A percentile compares a stretch with the other conserved stretches of the same genome.
These are phyloP conservation scores for Moniliella sp. DNA, from an alignment of 1,284 basidiomycete species.

Conservation along the genomic window DNA sequence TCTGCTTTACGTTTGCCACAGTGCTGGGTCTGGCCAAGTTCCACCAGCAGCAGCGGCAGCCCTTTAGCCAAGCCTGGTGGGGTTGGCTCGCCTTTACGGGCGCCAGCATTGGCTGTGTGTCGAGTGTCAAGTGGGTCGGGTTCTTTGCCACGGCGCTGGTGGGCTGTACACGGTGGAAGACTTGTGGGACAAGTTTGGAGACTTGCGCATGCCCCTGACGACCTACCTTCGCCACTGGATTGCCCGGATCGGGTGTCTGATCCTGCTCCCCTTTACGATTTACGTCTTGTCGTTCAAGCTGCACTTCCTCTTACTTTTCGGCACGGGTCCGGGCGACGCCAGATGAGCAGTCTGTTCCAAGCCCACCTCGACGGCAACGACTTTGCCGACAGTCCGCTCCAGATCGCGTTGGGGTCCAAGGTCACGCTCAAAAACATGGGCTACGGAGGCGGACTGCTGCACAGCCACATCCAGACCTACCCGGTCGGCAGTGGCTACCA, in stretches of 20 bases:
- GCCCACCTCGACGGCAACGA: slow-evolving; percentile 87
- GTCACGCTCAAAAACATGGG: slow-evolving; percentile 91
- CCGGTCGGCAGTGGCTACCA: slow-evolving; percentile 82
- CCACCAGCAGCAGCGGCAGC: slow-evolving; percentile 75
- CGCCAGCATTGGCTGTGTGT: slow-evolving; percentile 78
- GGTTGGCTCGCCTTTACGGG: slow-evolving; percentile 76
- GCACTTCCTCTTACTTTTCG: slow-evolving; percentile 80
- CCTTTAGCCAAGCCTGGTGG: slow-evolving; percentile 92
- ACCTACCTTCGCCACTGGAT: slow-evolving; percentile 78
- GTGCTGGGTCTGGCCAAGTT: slow-evolving; percentile 87
- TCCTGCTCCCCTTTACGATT: slow-evolving; percentile 66
- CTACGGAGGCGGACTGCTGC: slow-evolving; percentile 82
- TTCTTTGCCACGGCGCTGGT: slow-evolving; percentile 83
- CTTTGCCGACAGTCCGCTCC: slow-evolving; percentile 58
- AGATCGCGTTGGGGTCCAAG: slow-evolving; percentile 71
- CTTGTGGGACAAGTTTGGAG: slow-evolving; percentile 93
- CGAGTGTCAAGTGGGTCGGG: slow-evolving; percentile 87
- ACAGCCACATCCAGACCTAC: slow-evolving; percentile 84
- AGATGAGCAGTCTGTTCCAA: slow-evolving; percentile 96
- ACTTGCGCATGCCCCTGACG: slow-evolving; percentile 64
- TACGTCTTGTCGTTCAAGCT: slow-evolving; percentile 88
- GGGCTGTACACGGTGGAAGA: slow-evolving; percentile 92
- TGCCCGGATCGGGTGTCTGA: slow-evolving; percentile 64
- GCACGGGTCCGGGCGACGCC: slow-evolving; percentile 87
- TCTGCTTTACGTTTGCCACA: slow-evolving; percentile 93